A percentile compares a stretch with the other conserved stretches of the same genome.
These are phyloP conservation scores for Picea abies DNA, from an alignment of 83 land plant species.

Conservation along the genomic window DNA sequence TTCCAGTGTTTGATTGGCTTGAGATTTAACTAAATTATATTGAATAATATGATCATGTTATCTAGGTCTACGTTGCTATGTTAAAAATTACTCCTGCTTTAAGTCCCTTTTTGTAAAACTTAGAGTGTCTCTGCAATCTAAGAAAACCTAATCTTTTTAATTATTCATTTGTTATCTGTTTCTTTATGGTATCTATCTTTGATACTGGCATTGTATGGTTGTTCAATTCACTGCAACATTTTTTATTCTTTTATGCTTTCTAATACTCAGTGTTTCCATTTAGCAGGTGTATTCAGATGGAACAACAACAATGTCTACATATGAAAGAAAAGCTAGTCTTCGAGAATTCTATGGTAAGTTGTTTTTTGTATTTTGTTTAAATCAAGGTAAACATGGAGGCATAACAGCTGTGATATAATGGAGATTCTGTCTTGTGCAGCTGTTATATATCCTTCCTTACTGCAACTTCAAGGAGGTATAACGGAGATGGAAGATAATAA, in stretches of 20 bases:
- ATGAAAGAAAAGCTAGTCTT: conserved; percentile 84
- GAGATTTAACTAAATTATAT: neutral
- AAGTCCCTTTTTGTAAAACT: neutral
- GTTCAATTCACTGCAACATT: neutral
- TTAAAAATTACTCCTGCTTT: neutral
- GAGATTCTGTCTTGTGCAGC: conserved; percentile 40
- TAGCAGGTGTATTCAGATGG: conserved; percentile 77
- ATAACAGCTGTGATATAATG: neutral
- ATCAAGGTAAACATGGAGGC: neutral
- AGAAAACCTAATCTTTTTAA: neutral
- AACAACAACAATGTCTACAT: conserved; percentile 54
- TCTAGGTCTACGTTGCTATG: neutral
- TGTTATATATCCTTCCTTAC: conserved; percentile 76
- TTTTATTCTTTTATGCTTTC: neutral
- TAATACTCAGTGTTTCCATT: neutral
- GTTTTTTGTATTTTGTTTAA: neutral
- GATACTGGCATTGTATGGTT: neutral
- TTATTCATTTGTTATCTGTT: neutral
- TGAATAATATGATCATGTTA: neutral
- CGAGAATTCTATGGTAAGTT: conserved; percentile 81
- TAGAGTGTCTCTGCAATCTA: neutral
- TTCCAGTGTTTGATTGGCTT: neutral
- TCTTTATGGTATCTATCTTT: neutral
- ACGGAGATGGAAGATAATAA: conserved; percentile 74
- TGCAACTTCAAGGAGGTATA: conserved; percentile 74